Evolutionary conservation across 805 yeast species (phyloP), one percentile per base, ranked within the genome.

Genomic region (Lipomyces chichibuensis): DNA sequence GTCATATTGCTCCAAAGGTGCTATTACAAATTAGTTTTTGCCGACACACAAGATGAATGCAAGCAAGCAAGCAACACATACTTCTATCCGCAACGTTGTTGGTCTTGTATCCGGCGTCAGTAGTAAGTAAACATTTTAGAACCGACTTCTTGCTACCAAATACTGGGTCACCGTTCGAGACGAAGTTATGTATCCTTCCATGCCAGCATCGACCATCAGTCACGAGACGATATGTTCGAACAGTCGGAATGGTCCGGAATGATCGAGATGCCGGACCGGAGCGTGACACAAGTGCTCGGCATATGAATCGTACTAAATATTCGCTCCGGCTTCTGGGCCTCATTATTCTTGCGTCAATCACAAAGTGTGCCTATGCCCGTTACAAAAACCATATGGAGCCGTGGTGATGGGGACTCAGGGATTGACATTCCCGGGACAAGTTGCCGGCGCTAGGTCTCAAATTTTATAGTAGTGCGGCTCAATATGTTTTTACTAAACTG

Each of bases 1-100:
- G 29, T 65, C 64, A 29, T 69, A 69, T 46, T 65, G 67, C 43
- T 63, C 71, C 46, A 66, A 59, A 4, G 71, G 71, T 9, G 39
- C 65, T 63, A 35, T 29, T 17, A 25, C n/a, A 17, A 14, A 52
- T 52, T 52, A 52, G 55, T 23, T 8, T 25, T 33, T 52, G 27
- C 33, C 55, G 11, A 52, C 7, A 43, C 20, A 43, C 23, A n/a
- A 43, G 49, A n/a, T 3, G 23, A 43, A 43, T n/a, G 23, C 49
- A 3, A 8, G 49, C 23, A n/a, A n/a, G 23, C 49, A 3, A 8
- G 49, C 23, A n/a, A n/a, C 14, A 43, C 49, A 8, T 43, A 43
- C 49, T 43, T 43, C 49, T 43, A 17, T 43, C 49, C 49, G 14
- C 23, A 43, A 43, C 8, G 9, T 43, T 11, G 23, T 43, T n/a